phyloP scores from a whole-genome alignment of 805 yeast genomes.

The Saturnispora dispora region DNA sequence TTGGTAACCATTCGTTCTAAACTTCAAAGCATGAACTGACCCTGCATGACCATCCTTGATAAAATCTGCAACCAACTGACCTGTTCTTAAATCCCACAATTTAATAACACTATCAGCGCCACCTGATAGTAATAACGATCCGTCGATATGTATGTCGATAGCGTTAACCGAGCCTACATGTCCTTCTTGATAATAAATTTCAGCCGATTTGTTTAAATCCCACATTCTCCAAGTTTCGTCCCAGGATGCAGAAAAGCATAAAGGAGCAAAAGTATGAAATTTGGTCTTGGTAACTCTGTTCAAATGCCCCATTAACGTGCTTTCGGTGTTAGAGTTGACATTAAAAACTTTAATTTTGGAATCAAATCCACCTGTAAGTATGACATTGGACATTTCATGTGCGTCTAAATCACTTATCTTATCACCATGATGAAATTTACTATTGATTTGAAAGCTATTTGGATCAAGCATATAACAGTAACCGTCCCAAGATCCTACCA shows the following conservation, averaged over 20 bases:
- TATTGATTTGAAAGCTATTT: conserved; percentile 27
- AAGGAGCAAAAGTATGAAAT: conserved; percentile 56
- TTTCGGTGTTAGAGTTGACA: background rate
- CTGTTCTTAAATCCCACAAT: conserved; percentile 83
- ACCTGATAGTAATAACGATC: conserved; percentile 64
- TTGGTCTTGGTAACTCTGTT: conserved; percentile 50
- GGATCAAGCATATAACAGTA: conserved; percentile 41
- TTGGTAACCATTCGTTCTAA: conserved; percentile 69
- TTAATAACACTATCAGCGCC: conserved; percentile 69
- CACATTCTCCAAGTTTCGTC: conserved; percentile 86
- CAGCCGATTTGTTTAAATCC: conserved; percentile 49
- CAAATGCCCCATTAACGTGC: conserved; percentile 34
- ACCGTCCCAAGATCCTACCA: conserved; percentile 85
- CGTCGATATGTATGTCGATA: conserved; percentile 62
- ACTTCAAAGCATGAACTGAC: conserved; percentile 61
- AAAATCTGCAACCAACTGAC: conserved; percentile 49
- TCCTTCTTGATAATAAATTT: conserved; percentile 71
- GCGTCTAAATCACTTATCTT: conserved; percentile 68
- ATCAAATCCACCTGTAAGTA: conserved; percentile 41
- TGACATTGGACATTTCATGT: conserved; percentile 24
- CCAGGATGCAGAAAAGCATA: conserved; percentile 61
- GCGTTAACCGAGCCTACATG: conserved; percentile 66
- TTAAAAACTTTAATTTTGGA: conserved; percentile 25
- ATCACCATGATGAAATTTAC: conserved; percentile 36
- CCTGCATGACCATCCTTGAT: conserved; percentile 51